Conservation (phyloP, 495 filamentous ascomycete genomes). For the Xylaria bambusicola region DNA sequence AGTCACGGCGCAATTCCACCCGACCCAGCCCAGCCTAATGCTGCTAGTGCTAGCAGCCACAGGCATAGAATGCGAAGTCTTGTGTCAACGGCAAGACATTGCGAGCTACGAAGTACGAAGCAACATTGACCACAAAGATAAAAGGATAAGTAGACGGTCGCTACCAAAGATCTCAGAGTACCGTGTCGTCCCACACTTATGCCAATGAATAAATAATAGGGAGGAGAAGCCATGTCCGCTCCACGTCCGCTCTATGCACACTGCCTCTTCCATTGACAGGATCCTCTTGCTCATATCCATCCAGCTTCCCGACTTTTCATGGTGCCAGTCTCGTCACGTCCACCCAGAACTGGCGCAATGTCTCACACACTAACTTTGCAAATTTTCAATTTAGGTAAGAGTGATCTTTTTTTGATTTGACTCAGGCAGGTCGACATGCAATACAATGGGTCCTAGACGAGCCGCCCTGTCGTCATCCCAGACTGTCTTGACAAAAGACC, state of each 20-base stretch:
- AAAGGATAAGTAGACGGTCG: background rate
- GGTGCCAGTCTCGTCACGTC: background rate
- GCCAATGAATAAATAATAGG: background rate
- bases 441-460: background rate
- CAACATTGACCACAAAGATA: background rate
- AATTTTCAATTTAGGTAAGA: background rate
- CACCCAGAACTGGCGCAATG: conserved; percentile 17
- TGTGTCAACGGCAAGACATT: background rate
- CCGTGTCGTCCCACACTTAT: conserved; percentile 11
- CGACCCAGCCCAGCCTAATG: background rate
- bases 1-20: too few relatives aligned
- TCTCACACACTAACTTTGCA: background rate
- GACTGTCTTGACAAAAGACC: background rate
- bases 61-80: background rate
- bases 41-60: too few relatives aligned
- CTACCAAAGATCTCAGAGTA: background rate
- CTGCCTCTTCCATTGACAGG: conserved; percentile 12
- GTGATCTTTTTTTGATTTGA: background rate
- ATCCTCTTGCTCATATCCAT: conserved; percentile 6
- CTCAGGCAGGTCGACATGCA: background rate
- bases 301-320: conserved; percentile 14
- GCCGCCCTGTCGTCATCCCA: conserved; percentile 1
- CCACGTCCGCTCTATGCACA: conserved; percentile 15
- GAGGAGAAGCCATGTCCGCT: conserved; percentile 2
- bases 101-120: background rate